A percentile compares a stretch with the other conserved stretches of the same genome.
Conservation (phyloP, 179 eudicot genomes). For the Silene coronaria region DNA sequence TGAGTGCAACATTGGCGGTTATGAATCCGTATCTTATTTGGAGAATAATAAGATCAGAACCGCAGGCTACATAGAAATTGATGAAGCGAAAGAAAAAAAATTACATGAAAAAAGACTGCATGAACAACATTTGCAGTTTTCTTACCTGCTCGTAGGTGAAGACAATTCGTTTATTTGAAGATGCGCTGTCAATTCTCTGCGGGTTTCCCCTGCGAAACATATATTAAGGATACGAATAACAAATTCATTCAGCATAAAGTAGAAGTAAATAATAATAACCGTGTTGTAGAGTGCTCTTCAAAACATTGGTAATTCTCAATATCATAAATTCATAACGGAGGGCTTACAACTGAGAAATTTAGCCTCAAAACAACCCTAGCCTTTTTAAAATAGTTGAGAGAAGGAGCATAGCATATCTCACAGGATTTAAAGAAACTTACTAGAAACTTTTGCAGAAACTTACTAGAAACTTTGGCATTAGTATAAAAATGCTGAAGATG, state of each 20-base stretch:
- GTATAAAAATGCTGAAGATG: neutral
- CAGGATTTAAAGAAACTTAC: neutral
- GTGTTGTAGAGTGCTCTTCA: neutral
- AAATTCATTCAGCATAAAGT: neutral
- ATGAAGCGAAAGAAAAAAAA: neutral
- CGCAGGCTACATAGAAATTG: neutral
- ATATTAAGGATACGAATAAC: slow-evolving; percentile 12
- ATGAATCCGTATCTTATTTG: neutral
- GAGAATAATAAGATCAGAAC: neutral
- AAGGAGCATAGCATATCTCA: neutral
- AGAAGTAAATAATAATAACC: neutral
- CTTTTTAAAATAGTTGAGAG: neutral
- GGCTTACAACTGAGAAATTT: neutral
- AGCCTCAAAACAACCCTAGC: neutral
- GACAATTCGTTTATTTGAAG: slow-evolving; percentile 80
- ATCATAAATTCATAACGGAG: neutral
- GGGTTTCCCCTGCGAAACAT: slow-evolving; percentile 72
- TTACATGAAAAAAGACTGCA: neutral
- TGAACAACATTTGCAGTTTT: neutral
- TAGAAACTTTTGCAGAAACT: neutral
- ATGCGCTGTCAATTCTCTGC: slow-evolving; percentile 77
- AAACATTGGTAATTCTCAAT: neutral
- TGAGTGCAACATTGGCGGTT: neutral
- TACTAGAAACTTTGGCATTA: neutral
- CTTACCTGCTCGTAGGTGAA: slow-evolving; percentile 96